phyloP scores from a whole-genome alignment of 129 eudicot species.

The Calendula officinalis region DNA sequence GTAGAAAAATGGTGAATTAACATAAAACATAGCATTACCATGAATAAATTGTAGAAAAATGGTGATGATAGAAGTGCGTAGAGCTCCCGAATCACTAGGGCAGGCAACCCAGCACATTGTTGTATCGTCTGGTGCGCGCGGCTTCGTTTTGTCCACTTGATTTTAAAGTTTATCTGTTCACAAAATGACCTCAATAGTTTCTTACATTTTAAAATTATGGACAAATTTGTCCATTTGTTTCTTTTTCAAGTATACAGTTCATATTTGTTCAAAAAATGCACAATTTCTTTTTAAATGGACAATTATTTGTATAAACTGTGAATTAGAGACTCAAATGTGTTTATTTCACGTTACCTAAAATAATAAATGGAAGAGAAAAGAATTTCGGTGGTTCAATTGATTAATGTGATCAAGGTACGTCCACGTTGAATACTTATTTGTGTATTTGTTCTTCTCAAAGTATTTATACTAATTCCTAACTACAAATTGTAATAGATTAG shows the following conservation, averaged over 20 bases:
- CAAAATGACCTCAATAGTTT: conserved; percentile 11
- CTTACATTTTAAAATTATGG: neutral
- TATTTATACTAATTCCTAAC: too few species aligned
- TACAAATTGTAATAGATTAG: too few species aligned
- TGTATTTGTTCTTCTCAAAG: too few species aligned
- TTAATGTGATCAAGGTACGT: too few species aligned
- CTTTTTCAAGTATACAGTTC: neutral
- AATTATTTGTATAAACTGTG: too few species aligned
- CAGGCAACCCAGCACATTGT: conserved; percentile 18
- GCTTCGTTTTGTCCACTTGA: conserved; percentile 26
- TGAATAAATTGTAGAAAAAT: conserved; percentile 13
- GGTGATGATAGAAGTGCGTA: conserved; percentile 8
- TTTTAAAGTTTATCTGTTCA: neutral
- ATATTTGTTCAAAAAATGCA: too few species aligned
- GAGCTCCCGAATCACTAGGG: neutral
- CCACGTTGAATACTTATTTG: too few species aligned
- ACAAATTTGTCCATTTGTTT: neutral
- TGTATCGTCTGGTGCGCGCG: conserved; percentile 17
- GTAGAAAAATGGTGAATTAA: neutral
- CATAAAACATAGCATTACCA: conserved; percentile 23
- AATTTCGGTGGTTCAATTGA: too few species aligned
- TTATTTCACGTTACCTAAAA: too few species aligned
- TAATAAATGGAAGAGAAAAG: too few species aligned
- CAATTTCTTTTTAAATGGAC: too few species aligned
- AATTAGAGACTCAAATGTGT: too few species aligned